phyloP scores from a whole-genome alignment of 2,329 filamentous ascomycete species.

The Diaporthe longicolla region DNA sequence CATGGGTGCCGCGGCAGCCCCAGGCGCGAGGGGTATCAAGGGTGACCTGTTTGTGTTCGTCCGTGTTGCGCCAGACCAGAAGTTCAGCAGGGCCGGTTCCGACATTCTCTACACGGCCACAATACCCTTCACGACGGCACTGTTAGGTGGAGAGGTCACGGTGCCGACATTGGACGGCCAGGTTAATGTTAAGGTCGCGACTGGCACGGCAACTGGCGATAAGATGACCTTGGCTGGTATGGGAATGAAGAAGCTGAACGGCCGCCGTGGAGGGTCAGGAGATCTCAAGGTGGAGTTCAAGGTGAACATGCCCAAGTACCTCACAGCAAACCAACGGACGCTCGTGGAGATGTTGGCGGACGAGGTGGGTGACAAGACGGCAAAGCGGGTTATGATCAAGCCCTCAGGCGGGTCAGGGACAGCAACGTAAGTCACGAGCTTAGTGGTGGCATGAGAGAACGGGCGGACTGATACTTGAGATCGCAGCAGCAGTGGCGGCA shows the following conservation, averaged over 20 bases:
- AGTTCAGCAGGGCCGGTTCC: slow-evolving; percentile 88
- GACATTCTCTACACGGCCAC: slow-evolving; percentile 94
- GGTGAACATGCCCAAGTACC: slow-evolving; percentile 94
- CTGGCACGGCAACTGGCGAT: slow-evolving; percentile 93
- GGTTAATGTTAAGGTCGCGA: slow-evolving; percentile 90
- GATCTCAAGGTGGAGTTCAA: slow-evolving; percentile 96
- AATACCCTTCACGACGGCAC: slow-evolving; percentile 91
- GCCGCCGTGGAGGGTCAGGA: slow-evolving; percentile 77
- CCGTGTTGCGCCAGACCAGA: slow-evolving; percentile 87
- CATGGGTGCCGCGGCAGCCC: slow-evolving; percentile 77
- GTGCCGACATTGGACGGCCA: slow-evolving; percentile 92
- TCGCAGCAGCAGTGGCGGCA: slow-evolving; percentile 13
- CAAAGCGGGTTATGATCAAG: slow-evolving; percentile 84
- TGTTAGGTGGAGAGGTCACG: slow-evolving; percentile 90
- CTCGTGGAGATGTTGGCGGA: slow-evolving; percentile 97
- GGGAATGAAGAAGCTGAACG: slow-evolving; percentile 91
- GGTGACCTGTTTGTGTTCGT: slow-evolving; percentile 95
- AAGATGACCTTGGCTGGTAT: slow-evolving; percentile 89
- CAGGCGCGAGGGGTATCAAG: slow-evolving; percentile 74
- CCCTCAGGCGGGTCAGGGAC: slow-evolving; percentile 36
- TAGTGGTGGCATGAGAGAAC: slow-evolving; percentile 29
- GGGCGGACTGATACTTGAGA: neutral
- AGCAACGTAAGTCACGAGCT: slow-evolving; percentile 58
- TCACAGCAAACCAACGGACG: slow-evolving; percentile 90
- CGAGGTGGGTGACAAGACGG: slow-evolving; percentile 93